Base-by-base conservation (phyloP, 2,329 filamentous ascomycete species). In the Monosporascus sp. region DNA sequence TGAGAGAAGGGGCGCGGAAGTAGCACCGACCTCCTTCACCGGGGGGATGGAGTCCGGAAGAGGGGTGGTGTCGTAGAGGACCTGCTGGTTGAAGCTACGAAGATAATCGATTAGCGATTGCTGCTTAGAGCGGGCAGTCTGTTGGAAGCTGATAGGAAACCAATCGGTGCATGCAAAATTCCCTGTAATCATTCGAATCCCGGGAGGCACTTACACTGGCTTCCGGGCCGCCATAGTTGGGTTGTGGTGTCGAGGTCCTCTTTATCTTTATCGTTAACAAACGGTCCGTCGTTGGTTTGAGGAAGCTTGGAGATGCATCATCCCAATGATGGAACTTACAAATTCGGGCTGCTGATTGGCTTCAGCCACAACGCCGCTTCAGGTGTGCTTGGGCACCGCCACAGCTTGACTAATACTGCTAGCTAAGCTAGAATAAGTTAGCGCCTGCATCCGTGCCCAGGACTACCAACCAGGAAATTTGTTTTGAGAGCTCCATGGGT, bases 41-140 rank as follows among this genome's bases (percentile, higher is more conserved):
- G 90, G 86, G 67, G 94, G 94, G 73, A 99, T 91, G 67, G 87
- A 81, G 70, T 90, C 86, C 61, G 94, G 94, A 68, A 99, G 88
- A 67, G 94, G 93, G 63, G 94, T 96, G 68, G 90, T 94, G 81
- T 99, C 94, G 79, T 94, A 83, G 75, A 97, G 89, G 77, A 89
- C 81, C 71, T 91, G 80, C 78, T 96, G 90, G 77, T 90, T 91
- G 87, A 97, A 97, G 73, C 94, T 97, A 70, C 61, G 60, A 57
- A 52, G 47, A 51, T 46, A 47, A 61, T 25, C 11, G 24, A 27
- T 68, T 58, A 65, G 70, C 60, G 55, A 56, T 52, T 39, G 20
- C 11, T 27, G 37, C 48, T 44, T 35, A 31, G 46, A 18, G 27
- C 17, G 15, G 24, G 22, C 20, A 38, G 31, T 14, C 31, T 14